Evolutionary conservation across 2,329 filamentous ascomycete species (phyloP).

Genomic region (Fusarium virguliforme): DNA sequence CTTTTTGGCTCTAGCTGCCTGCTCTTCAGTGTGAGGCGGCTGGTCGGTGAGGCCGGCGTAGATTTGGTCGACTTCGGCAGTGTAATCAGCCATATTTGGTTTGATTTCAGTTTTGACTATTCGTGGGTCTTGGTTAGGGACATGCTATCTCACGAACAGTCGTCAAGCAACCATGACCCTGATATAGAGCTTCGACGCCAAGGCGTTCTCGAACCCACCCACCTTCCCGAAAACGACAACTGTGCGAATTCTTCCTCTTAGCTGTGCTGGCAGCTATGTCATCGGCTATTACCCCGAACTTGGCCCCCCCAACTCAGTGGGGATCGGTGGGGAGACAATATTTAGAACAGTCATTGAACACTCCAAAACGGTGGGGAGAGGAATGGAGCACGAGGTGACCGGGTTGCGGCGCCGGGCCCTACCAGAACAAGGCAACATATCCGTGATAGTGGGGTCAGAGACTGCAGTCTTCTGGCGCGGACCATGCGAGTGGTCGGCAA

Average conservation of each 20-base stretch:
- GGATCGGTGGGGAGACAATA: constrained; percentile 14
- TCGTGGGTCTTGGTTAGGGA: background rate
- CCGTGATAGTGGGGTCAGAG: background rate
- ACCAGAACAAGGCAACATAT: background rate
- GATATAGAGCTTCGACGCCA: background rate
- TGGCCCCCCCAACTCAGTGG: constrained; percentile 3
- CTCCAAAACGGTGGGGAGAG: constrained; percentile 4
- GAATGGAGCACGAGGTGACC: background rate
- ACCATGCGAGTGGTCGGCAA: background rate
- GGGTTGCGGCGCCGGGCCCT: background rate
- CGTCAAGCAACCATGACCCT: background rate
- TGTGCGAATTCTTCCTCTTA: background rate
- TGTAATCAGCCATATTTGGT: constrained; percentile 11
- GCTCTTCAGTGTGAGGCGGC: constrained; percentile 8
- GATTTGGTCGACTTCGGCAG: constrained; percentile 14
- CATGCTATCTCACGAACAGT: background rate
- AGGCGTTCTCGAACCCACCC: background rate
- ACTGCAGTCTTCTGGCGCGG: background rate
- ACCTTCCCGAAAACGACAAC: background rate
- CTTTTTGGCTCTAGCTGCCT: constrained; percentile 8
- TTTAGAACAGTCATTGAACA: background rate
- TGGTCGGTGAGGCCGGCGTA: constrained; percentile 11
- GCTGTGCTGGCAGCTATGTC: background rate
- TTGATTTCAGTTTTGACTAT: background rate
- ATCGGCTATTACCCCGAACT: background rate